Conservation (phyloP, 345 rosid species). For the Salix viminalis region DNA sequence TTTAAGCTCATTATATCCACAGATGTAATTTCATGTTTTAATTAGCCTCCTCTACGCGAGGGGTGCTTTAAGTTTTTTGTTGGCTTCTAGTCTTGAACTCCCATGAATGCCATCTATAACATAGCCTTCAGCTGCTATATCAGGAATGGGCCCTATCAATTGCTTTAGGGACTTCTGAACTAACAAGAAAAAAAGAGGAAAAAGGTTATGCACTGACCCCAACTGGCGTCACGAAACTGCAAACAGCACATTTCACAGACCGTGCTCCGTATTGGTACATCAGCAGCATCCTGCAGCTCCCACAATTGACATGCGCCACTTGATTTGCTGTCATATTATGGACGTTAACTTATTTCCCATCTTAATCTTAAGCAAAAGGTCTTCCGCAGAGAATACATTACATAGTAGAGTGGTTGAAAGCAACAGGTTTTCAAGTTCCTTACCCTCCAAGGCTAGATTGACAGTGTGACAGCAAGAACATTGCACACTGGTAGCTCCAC, state of each 20-base stretch:
- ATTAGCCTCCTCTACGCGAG: background rate
- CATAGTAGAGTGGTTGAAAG: background rate
- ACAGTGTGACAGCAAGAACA: slow-evolving; percentile 97
- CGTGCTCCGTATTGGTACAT: slow-evolving; percentile 96
- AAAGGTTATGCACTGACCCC: slow-evolving; percentile 49
- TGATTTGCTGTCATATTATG: slow-evolving; percentile 64
- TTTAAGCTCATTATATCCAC: background rate
- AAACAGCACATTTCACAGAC: slow-evolving; percentile 91
- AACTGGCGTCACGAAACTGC: slow-evolving; percentile 80
- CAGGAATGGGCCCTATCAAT: background rate
- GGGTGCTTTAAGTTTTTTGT: background rate
- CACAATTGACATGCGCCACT: slow-evolving; percentile 91
- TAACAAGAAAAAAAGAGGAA: background rate
- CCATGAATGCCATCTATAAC: background rate
- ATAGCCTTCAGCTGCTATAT: background rate
- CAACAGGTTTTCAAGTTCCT: background rate
- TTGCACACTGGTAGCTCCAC: slow-evolving; percentile 97
- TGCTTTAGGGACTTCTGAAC: background rate
- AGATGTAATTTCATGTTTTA: background rate
- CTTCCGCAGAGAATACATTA: background rate
- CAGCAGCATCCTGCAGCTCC: slow-evolving; percentile 87
- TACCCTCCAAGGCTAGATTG: slow-evolving; percentile 88
- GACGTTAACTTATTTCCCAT: background rate
- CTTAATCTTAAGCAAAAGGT: background rate
- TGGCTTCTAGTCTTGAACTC: background rate